Evolutionary conservation across 305 asterid species (phyloP).

Genomic region (Solanum hybrid): DNA sequence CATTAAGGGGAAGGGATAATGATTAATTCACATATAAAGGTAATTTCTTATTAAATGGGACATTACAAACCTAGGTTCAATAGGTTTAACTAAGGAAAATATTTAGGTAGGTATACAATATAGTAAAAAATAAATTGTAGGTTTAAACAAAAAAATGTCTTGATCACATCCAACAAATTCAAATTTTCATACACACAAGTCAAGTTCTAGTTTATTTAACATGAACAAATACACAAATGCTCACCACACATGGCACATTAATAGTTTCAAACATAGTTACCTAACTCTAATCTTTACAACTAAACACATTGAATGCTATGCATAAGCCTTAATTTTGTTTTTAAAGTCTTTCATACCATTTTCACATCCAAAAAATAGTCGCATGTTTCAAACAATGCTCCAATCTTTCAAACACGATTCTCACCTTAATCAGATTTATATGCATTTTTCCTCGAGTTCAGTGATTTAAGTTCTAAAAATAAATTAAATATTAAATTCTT

Average conservation of each 20-base stretch:
- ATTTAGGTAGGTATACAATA: neutral
- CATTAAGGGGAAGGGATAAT: neutral
- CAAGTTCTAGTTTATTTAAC: neutral
- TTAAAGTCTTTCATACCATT: neutral
- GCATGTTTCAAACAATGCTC: neutral
- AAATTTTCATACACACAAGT: neutral
- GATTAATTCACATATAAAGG: neutral
- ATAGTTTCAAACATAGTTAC: neutral
- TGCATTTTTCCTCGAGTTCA: neutral
- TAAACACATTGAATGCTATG: neutral
- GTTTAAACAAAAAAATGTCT: neutral
- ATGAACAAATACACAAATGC: too few relatives aligned
- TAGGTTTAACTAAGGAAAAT: neutral
- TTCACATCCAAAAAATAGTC: neutral
- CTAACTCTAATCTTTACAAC: neutral
- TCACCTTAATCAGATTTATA: neutral
- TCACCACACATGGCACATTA: neutral
- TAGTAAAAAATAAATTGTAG: neutral
- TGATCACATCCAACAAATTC: neutral
- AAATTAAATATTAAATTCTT: neutral
- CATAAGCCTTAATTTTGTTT: neutral
- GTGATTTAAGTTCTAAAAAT: neutral
- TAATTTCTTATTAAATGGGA: neutral
- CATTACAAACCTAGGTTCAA: neutral
- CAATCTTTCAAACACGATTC: neutral